phyloP scores from a whole-genome alignment of 2,329 filamentous ascomycete species.

The Penicillium verrucosum region DNA sequence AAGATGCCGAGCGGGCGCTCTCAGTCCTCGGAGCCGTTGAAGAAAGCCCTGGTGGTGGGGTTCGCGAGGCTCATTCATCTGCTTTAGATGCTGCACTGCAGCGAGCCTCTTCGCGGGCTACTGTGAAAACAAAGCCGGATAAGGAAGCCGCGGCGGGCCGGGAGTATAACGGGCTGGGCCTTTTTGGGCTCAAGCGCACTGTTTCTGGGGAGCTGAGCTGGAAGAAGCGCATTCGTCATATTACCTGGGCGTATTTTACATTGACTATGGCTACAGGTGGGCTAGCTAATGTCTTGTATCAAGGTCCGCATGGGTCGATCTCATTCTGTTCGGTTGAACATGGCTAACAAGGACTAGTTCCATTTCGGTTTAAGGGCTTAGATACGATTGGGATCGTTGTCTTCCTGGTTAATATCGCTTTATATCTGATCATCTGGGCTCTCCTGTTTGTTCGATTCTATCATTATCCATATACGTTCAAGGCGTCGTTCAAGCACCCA shows the following conservation, averaged over 20 bases:
- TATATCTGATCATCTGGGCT: slow-evolving; percentile 62
- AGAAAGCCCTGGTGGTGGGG: slow-evolving; percentile 11
- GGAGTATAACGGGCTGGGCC: slow-evolving; percentile 16
- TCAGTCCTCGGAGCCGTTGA: slow-evolving; percentile 8
- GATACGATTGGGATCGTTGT: slow-evolving; percentile 58
- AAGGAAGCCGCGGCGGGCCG: slow-evolving; percentile 6
- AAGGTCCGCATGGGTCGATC: slow-evolving; percentile 43
- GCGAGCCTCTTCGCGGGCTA: slow-evolving; percentile 19
- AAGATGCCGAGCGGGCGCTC: slow-evolving; percentile 38
- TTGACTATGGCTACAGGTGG: slow-evolving; percentile 62
- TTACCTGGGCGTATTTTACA: slow-evolving; percentile 78
- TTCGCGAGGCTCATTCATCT: slow-evolving; percentile 28
- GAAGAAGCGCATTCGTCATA: slow-evolving; percentile 57
- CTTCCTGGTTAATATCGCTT: slow-evolving; percentile 60
- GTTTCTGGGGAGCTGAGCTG: slow-evolving; percentile 40
- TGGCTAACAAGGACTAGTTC: slow-evolving; percentile 37
- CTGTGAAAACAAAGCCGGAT: slow-evolving; percentile 4
- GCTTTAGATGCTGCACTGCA: slow-evolving; percentile 28
- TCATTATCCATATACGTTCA: slow-evolving; percentile 67
- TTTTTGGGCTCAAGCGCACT: slow-evolving; percentile 14
- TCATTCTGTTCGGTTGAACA: not conserved
- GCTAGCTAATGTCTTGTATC: slow-evolving; percentile 58
- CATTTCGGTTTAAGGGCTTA: slow-evolving; percentile 56
- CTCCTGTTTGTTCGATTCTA: slow-evolving; percentile 68
- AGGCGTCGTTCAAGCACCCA: slow-evolving; percentile 69